Evolutionary conservation across 2,329 filamentous ascomycete species (phyloP).

Genomic region (Fusarium heterosporum): DNA sequence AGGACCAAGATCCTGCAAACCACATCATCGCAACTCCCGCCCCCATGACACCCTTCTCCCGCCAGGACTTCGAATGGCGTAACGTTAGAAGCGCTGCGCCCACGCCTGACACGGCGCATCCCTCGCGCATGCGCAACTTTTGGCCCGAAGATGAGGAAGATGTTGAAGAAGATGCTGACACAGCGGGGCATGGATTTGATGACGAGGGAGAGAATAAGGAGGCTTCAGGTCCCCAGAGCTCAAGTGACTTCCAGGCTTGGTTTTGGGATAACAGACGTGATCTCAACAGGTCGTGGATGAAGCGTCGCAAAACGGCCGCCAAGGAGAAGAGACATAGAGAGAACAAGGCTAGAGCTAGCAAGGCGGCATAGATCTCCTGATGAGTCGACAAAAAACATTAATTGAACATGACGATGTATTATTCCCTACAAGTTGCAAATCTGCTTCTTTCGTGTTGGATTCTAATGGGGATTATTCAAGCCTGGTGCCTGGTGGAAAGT

Average conservation of each 20-base stretch:
- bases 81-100: conserved; percentile 88
- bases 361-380: conserved; percentile 51
- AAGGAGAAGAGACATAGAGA: conserved; percentile 77
- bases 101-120: conserved; percentile 91
- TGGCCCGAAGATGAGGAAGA: conserved; percentile 60
- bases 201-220: conserved; percentile 47
- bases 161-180: conserved; percentile 51
- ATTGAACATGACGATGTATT: conserved; percentile 13
- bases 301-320: conserved; percentile 68
- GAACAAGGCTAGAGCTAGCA: conserved; percentile 66
- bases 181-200: conserved; percentile 45
- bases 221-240: conserved; percentile 41
- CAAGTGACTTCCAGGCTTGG: conserved; percentile 71
- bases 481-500: not conserved
- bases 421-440: not conserved
- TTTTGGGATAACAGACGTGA: conserved; percentile 76
- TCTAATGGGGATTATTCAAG: not conserved
- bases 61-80: conserved; percentile 80
- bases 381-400: conserved; percentile 8
- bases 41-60: conserved; percentile 86
- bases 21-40: conserved; percentile 55
- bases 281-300: conserved; percentile 74
- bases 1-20: conserved; percentile 59
- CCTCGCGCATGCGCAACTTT: conserved; percentile 71
- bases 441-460: not conserved